Evolutionary conservation across 2,329 filamentous ascomycete genomes (phyloP), one percentile per base, ranked within the genome.

Genomic region (Fusarium sororula): DNA sequence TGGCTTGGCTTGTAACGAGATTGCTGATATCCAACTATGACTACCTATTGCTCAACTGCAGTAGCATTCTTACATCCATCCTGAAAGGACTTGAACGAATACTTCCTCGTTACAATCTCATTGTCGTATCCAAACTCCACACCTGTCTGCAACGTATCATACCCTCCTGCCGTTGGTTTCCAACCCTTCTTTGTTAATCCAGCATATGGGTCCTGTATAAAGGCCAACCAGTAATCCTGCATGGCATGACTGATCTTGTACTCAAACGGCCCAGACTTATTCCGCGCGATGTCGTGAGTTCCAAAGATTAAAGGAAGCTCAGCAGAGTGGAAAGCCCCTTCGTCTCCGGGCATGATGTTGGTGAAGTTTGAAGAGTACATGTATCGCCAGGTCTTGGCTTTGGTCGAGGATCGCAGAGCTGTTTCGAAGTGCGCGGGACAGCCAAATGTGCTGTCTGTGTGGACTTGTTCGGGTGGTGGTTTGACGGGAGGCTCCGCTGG

Each of bases 361-460:
- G 64, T 67, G 0, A 67, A 67, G 20, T 67, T 67, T 44, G 62
- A 32, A 4, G 64, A 67, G 24, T 67, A 67, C 64, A 66, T 50
- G 14, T 66, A 67, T 22, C 64, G 50, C 50, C 51, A 67, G 22
- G 62, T 67, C 7, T 66, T 59, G 6, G 18, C 38, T 2, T 55
- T 39, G 1, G 37, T 22, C 1, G 42, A 17, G 2, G 64, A 59
- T 10, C 64, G 50, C 3, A 67, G 9, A 6, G 44, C 22, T 7
- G 62, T 66, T 28, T 67, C 64, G 17, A 50, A 67, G 38, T 67
- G 51, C 3, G 51, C 50, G 4, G 62, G 64, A 30, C 64, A 66
- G 18, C 55, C 50, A 3, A 67, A 67, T 0, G 38, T 51, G 3
- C 30, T 50, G 20, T 67, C 64, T 8, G 62, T 64, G 1, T 59